Evolutionary conservation across 2,329 filamentous ascomycete genomes (phyloP).

Genomic region (Aspergillus tanneri): DNA sequence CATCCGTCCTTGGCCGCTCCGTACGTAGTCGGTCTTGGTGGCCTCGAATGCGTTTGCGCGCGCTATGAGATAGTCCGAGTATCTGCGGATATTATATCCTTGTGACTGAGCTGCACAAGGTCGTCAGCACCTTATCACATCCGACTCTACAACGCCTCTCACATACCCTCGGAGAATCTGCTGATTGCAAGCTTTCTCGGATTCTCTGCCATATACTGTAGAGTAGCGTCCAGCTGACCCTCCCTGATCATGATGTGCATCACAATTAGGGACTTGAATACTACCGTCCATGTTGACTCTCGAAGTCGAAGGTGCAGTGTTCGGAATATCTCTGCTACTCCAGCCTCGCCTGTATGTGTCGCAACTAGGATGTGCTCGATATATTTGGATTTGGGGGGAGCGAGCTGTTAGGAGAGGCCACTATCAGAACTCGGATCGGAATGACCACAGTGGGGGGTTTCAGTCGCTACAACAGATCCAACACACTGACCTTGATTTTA

Average conservation of each 20-base stretch:
- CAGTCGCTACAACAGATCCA: too few relatives aligned
- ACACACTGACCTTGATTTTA: slow-evolving; percentile 78
- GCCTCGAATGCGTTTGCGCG: slow-evolving; percentile 79
- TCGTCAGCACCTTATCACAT: slow-evolving; percentile 36
- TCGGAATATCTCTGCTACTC: slow-evolving; percentile 92
- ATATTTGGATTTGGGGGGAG: slow-evolving; percentile 97
- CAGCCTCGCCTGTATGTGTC: slow-evolving; percentile 90
- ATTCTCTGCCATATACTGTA: slow-evolving; percentile 79
- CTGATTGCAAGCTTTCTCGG: slow-evolving; percentile 83
- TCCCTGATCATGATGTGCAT: slow-evolving; percentile 97
- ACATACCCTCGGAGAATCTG: slow-evolving; percentile 84
- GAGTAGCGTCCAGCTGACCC: slow-evolving; percentile 82
- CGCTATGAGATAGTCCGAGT: slow-evolving; percentile 81
- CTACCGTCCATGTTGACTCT: slow-evolving; percentile 99
- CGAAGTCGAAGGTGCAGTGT: slow-evolving; percentile 83
- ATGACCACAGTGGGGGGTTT: too few relatives aligned
- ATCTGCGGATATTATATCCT: slow-evolving; percentile 89
- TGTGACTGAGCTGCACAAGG: slow-evolving; percentile 75
- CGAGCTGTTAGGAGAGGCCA: slow-evolving; percentile 60
- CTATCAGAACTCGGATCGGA: slow-evolving; percentile 21
- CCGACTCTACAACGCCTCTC: background rate
- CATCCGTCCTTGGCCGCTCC: slow-evolving; percentile 74
- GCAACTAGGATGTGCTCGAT: slow-evolving; percentile 97
- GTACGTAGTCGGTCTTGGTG: slow-evolving; percentile 86
- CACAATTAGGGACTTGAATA: slow-evolving; percentile 95